phyloP scores from a whole-genome alignment of 106 monocot species.

The Dendrobium catenatum region DNA sequence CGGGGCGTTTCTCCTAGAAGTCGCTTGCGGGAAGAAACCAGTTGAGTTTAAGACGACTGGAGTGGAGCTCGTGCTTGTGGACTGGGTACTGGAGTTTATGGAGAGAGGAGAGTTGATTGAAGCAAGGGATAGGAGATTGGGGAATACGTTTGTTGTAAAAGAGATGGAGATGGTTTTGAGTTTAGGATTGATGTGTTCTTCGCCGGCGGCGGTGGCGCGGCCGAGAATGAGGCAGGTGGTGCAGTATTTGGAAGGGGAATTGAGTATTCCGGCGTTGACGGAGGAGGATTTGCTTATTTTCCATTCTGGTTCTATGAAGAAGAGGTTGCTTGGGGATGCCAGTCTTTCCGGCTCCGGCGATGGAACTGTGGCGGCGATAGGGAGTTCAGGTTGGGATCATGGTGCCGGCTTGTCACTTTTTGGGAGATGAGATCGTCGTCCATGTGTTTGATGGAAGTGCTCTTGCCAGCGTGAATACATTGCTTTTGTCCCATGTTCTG shows the following conservation, averaged over 20 bases:
- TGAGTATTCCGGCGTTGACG: neutral
- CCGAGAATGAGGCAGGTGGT: constrained; percentile 59
- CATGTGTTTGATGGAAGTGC: too few species aligned
- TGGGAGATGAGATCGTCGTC: too few species aligned
- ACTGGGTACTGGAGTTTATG: constrained; percentile 42
- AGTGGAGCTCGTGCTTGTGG: constrained; percentile 32
- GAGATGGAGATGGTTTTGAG: constrained; percentile 45
- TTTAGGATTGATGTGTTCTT: constrained; percentile 46
- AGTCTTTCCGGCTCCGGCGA: neutral
- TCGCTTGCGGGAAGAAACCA: constrained; percentile 44
- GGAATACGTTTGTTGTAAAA: constrained; percentile 13
- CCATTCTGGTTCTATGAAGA: neutral
- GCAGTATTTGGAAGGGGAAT: constrained; percentile 31
- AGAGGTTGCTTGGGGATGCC: neutral
- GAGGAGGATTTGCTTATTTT: constrained; percentile 11
- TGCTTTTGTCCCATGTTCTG: too few species aligned
- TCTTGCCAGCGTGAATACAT: too few species aligned
- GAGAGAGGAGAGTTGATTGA: constrained; percentile 21
- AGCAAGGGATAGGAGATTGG: constrained; percentile 32
- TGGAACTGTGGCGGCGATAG: neutral
- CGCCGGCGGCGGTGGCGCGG: constrained; percentile 27
- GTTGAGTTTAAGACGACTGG: constrained; percentile 26
- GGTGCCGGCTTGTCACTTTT: too few species aligned
- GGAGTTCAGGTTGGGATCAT: neutral
- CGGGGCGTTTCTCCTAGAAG: constrained; percentile 53